Base-by-base conservation (phyloP, 768 basidiomycete species). In the Mycena capillaripes region DNA sequence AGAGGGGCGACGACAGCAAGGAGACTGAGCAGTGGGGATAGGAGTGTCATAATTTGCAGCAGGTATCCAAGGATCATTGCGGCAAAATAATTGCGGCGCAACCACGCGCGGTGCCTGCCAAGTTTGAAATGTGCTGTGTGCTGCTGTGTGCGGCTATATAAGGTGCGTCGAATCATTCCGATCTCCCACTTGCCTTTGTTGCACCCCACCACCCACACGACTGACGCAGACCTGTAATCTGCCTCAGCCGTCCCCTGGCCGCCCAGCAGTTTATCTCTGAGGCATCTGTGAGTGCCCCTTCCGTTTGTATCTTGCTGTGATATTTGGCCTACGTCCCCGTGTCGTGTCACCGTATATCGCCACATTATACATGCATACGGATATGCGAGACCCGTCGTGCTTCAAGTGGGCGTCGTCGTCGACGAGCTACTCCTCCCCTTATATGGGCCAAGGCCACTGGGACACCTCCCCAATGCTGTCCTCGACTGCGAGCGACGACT, bases 231-330 rank as follows among this genome's bases (percentile, higher is more conserved):
- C 25, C 58, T 14, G 30, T 53, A 48, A 40, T 62, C 71, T 57
- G 59, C 66, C 3, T 62, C 71, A 67, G 66, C 65, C 70, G 70
- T 61, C 58, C 61, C 44, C 62, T 70, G 61, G 50, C 66, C 42
- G 57, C 64, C 59, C 58, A 71, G 70, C 50, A 71, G 65, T 60
- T 42, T 25, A 66, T 66, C 69, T 70, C 50, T 66, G 70, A 66
- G 70, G 64, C 65, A 72, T 67, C 59, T 66, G 70, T 71, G 70
- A 71, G 70, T 71, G 30, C 58, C 58, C 40, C 42, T 71, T 66
- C 70, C 65, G 34, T 66, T 61, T 27, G 58, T 71, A 60, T 66
- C 55, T 62, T 52, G 70, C 25, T 52, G 70, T 48, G 50, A 56
- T 66, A 71, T 61, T 40, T 23, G 58, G 42, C 11, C 40, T 58